Evolutionary conservation across 2,329 filamentous ascomycete species (phyloP).

Genomic region (Aspergillus sergii): DNA sequence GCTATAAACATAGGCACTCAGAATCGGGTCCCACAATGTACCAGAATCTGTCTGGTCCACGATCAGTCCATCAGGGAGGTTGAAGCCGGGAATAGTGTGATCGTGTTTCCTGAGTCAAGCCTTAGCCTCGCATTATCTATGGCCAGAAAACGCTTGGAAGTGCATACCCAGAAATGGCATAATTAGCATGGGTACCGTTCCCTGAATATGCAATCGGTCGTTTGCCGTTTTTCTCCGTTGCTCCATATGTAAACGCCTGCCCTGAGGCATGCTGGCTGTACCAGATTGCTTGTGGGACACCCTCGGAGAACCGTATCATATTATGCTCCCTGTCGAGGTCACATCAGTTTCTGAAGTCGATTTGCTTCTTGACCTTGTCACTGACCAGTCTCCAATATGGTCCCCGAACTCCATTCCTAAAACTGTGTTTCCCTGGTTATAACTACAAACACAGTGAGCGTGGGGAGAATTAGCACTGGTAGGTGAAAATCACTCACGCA

Average conservation of each 20-base stretch:
- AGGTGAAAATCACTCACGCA: conserved; percentile 40
- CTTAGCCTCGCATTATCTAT: neutral
- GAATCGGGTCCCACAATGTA: conserved; percentile 61
- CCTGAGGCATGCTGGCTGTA: conserved; percentile 65
- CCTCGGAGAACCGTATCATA: conserved; percentile 66
- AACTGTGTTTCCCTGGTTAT: conserved; percentile 57
- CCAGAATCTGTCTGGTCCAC: conserved; percentile 60
- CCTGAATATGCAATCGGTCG: conserved; percentile 62
- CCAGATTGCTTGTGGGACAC: conserved; percentile 60
- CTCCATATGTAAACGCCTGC: conserved; percentile 63
- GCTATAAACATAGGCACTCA: conserved; percentile 59
- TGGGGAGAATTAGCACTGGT: neutral
- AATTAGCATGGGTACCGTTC: conserved; percentile 67
- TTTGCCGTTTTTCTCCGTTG: conserved; percentile 55
- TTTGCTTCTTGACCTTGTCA: neutral
- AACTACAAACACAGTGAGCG: conserved; percentile 32
- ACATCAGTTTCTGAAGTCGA: neutral
- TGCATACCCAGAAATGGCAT: conserved; percentile 55
- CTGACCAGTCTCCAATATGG: conserved; percentile 65
- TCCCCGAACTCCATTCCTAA: conserved; percentile 55
- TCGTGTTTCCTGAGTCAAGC: conserved; percentile 54
- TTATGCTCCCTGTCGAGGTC: conserved; percentile 59
- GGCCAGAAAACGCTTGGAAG: neutral
- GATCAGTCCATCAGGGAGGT: conserved; percentile 57
- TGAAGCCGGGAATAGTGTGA: conserved; percentile 63